These are phyloP conservation scores for Hericium rajendrae DNA, from an alignment of 768 basidiomycete species.

Conservation along the genomic window DNA sequence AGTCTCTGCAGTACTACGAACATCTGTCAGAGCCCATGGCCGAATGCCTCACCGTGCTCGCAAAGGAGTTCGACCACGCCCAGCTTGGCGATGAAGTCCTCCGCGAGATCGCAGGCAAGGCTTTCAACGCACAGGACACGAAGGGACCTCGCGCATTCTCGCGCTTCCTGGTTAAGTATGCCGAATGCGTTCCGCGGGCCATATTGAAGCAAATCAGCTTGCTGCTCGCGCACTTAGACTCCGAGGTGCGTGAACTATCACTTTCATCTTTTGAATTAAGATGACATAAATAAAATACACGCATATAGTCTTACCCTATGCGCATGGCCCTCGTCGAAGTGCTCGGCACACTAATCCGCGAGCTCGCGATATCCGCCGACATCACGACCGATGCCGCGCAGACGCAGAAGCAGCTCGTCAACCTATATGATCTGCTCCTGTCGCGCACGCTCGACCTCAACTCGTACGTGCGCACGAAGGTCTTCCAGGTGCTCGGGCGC, in stretches of 20 bases:
- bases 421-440: slow-evolving; percentile 74
- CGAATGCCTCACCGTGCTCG: slow-evolving; percentile 70
- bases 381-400: slow-evolving; percentile 36
- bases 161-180: slow-evolving; percentile 70
- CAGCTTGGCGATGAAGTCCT: slow-evolving; percentile 90
- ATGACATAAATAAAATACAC: not conserved
- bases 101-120: slow-evolving; percentile 73
- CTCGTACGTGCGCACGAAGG: slow-evolving; percentile 87
- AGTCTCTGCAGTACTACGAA: slow-evolving; percentile 87
- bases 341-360: slow-evolving; percentile 74
- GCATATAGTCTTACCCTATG: slow-evolving; percentile 81
- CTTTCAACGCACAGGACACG: slow-evolving; percentile 71
- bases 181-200: slow-evolving; percentile 68
- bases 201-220: slow-evolving; percentile 87
- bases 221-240: slow-evolving; percentile 78
- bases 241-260: slow-evolving; percentile 51
- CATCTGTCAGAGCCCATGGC: slow-evolving; percentile 93
- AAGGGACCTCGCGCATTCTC: slow-evolving; percentile 85
- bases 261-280: not conserved
- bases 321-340: slow-evolving; percentile 91
- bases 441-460: slow-evolving; percentile 84
- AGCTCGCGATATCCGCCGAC: slow-evolving; percentile 53
- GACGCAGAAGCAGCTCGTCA: slow-evolving; percentile 64
- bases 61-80: slow-evolving; percentile 79
- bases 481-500: slow-evolving; percentile 64